A percentile compares a stretch with the other conserved stretches of the same genome.
Evolutionary conservation across 495 filamentous ascomycete species (phyloP).

Genomic region (Oleoguttula mirabilis): DNA sequence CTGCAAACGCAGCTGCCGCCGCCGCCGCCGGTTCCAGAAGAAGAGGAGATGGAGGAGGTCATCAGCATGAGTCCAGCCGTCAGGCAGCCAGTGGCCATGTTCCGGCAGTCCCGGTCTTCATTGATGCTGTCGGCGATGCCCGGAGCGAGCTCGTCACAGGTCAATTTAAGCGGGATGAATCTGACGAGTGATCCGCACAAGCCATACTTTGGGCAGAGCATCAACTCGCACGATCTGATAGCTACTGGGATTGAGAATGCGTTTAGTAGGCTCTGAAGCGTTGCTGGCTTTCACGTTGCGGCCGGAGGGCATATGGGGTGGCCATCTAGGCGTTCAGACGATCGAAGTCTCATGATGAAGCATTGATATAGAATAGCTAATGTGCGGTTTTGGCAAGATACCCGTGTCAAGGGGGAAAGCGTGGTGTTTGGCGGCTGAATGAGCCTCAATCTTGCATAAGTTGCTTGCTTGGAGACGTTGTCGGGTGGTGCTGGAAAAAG

Average conservation of each 20-base stretch:
- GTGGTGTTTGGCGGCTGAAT: too few relatives aligned
- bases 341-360: too few relatives aligned
- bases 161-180: constrained; percentile 8
- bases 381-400: too few relatives aligned
- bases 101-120: constrained; percentile 4
- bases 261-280: constrained; percentile 3
- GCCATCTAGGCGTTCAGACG: too few relatives aligned
- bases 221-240: constrained; percentile 12
- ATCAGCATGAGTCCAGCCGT: constrained; percentile 15
- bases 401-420: too few relatives aligned
- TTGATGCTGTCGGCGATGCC: background rate
- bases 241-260: constrained; percentile 19
- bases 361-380: too few relatives aligned
- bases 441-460: too few relatives aligned
- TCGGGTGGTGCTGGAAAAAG: too few relatives aligned
- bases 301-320: too few relatives aligned
- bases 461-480: too few relatives aligned
- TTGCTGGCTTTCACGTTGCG: too few relatives aligned
- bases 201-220: constrained; percentile 15
- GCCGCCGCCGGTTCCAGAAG: constrained; percentile 2
- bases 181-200: constrained; percentile 4
- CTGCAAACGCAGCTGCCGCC: constrained; percentile 6
- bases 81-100: background rate
- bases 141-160: background rate
- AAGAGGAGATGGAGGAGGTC: constrained; percentile 12